Base-by-base conservation (phyloP, 305 asterid genomes). In the Fraxinus nigra region DNA sequence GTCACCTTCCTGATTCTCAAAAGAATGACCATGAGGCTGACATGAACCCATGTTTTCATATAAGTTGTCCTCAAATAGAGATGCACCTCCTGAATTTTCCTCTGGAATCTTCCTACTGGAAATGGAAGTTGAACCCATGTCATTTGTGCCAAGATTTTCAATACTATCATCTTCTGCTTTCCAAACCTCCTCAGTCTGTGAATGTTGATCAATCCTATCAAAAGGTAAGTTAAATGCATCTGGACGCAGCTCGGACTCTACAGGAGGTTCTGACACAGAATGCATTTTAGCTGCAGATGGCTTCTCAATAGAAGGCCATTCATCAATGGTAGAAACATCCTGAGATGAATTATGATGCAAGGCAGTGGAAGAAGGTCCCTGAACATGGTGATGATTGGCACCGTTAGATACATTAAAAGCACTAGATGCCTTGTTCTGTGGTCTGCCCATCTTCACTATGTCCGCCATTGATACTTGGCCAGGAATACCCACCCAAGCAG, bases 381-480 rank as follows among this genome's bases (percentile, higher is more conserved):
- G 90, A 81, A 54, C 84, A 87, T 88, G 87, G 83, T 79, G 85
- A 72, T 82, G 86, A 83, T 73, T 78, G 48, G 70, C 82, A 82
- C 24, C 72, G 84, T 83, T 86, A 75, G 91, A 81, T 82, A 88
- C 74, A 76, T 75, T 86, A 1, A 89, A 78, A 51, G 84, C 83
- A 85, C 82, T 84, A 1, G 88, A 72, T 35, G 82, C 82, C 81
- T 86, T 93, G 86, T 81, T 88, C 2, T 85, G 93, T 11, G 97
- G 97, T 85, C 86, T 89, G 43, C 98, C 99, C 98, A 91, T 94
- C 92, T 96, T 96, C 91, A 96, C 98, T 86, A 96, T 91, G 89
- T 96, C 97, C 72, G 98, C 98, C 99, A 96, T 93, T 79, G 99
- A 93, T 56, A 91, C 86, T 88, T 93, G 97, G 85, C 99, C 97